Percentiles rank a stretch among this genome's conserved stretches.
These are phyloP conservation scores for Fusarium sp. DNA, from an alignment of 2,329 filamentous ascomycete genomes.

Conservation along the genomic window DNA sequence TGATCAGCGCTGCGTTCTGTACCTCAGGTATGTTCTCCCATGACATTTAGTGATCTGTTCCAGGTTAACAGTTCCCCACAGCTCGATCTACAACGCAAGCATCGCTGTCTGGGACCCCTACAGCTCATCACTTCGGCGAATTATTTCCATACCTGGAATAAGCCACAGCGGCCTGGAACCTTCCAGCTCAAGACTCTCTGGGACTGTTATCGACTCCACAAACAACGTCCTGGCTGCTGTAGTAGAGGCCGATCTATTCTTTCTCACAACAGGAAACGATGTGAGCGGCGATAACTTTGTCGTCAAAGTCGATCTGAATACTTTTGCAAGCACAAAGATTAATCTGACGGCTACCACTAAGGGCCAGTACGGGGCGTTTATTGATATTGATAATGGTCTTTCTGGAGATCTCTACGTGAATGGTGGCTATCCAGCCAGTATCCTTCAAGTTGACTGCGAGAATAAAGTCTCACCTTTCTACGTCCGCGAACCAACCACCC, in stretches of 20 bases:
- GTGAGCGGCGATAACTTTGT: background rate
- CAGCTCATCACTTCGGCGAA: background rate
- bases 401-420: background rate
- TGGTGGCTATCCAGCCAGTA: background rate
- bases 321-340: background rate
- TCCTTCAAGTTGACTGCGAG: background rate
- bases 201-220: background rate
- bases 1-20: background rate
- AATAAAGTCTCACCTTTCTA: background rate
- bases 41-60: rapidly evolving
- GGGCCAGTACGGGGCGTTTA: background rate
- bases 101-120: background rate
- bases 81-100: background rate
- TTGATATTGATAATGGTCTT: background rate
- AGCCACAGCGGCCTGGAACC: background rate
- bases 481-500: background rate
- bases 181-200: background rate
- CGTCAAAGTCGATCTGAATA: background rate
- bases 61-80: background rate
- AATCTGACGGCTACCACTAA: background rate
- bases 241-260: background rate
- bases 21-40: background rate
- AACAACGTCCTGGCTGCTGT: background rate
- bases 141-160: background rate
- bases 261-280: background rate